Conservation (phyloP, 495 filamentous ascomycete species). For the Aspergillus haitiensis region DNA sequence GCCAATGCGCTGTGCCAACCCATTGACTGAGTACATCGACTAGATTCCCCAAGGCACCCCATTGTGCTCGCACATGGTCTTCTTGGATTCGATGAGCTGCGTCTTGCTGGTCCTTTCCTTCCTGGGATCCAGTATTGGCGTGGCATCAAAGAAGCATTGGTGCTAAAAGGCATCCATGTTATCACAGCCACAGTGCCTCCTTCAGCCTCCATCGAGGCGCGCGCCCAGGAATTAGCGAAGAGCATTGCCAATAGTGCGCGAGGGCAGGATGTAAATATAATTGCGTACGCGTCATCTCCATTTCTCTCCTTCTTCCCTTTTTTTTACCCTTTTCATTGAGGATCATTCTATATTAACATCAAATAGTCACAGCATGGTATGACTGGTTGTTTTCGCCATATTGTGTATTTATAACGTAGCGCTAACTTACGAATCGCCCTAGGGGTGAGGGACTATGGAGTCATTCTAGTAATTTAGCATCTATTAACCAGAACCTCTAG, state of each 20-base stretch:
- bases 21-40: neutral
- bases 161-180: slow-evolving; percentile 70
- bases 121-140: slow-evolving; percentile 89
- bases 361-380: slow-evolving; percentile 71
- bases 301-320: neutral
- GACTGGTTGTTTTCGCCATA: slow-evolving; percentile 8
- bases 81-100: slow-evolving; percentile 85
- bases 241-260: slow-evolving; percentile 64
- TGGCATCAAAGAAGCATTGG: slow-evolving; percentile 78
- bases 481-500: slow-evolving; percentile 44
- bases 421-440: slow-evolving; percentile 14
- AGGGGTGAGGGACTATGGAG: slow-evolving; percentile 47
- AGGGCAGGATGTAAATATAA: slow-evolving; percentile 81
- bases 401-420: slow-evolving; percentile 5
- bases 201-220: slow-evolving; percentile 73
- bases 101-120: slow-evolving; percentile 64
- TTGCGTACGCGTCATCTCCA: slow-evolving; percentile 61
- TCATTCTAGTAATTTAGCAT: slow-evolving; percentile 1
- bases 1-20: neutral
- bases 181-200: slow-evolving; percentile 80
- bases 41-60: slow-evolving; percentile 65
- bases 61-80: slow-evolving; percentile 88
- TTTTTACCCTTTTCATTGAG: neutral
- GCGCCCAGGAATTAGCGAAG: slow-evolving; percentile 64
- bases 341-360: slow-evolving; percentile 17